Conservation (phyloP, 1,284 basidiomycete species). For the Sparassis latifolia region DNA sequence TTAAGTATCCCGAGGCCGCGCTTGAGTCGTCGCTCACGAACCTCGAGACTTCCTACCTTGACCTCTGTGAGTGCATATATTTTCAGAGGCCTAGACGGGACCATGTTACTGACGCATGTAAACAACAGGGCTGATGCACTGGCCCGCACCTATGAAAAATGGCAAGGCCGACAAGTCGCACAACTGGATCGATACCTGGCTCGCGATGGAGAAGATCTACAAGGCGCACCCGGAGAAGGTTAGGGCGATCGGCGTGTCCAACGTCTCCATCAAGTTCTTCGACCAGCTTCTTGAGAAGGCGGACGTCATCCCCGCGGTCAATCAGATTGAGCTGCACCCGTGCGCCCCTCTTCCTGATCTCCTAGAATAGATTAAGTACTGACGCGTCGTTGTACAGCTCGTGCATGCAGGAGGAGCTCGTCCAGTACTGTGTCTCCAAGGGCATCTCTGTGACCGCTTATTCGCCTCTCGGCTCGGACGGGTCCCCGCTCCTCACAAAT, state of each 20-base stretch:
- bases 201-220: constrained; percentile 65
- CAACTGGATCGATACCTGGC: constrained; percentile 77
- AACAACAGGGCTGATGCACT: constrained; percentile 70
- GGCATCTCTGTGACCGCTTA: constrained; percentile 70
- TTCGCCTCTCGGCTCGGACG: constrained; percentile 74
- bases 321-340: constrained; percentile 79
- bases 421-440: constrained; percentile 52
- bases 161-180: constrained; percentile 43
- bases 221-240: constrained; percentile 60
- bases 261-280: constrained; percentile 59
- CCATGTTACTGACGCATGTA: not conserved
- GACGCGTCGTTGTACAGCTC: constrained; percentile 31
- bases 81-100: not conserved
- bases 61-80: constrained; percentile 52
- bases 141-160: constrained; percentile 59
- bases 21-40: constrained; percentile 64
- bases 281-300: constrained; percentile 51
- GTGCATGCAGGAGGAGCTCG: constrained; percentile 56
- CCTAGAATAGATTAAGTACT: constrained; percentile 2
- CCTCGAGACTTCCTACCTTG: constrained; percentile 71
- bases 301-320: constrained; percentile 70
- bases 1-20: constrained; percentile 55
- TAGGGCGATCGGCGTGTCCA: constrained; percentile 73
- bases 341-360: constrained; percentile 20
- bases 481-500: constrained; percentile 63